These are phyloP conservation scores for Immersiella caudata DNA, from an alignment of 495 filamentous ascomycete species.

Conservation along the genomic window DNA sequence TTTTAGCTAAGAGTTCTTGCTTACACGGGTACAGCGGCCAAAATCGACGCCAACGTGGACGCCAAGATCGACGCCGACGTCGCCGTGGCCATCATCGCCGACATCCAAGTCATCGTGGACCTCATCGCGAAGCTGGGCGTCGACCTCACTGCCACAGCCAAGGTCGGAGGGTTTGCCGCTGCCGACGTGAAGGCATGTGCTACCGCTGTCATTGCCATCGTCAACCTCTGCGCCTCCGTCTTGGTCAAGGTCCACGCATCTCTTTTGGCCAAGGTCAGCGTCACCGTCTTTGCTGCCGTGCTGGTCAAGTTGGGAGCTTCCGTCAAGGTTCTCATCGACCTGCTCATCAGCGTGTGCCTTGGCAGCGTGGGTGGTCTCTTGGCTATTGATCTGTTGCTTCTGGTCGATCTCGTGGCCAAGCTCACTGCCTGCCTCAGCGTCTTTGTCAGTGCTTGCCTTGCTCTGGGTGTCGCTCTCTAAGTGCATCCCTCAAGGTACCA, in stretches of 20 bases:
- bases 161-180: not conserved
- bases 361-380: conserved; percentile 9
- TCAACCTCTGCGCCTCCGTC: conserved; percentile 13
- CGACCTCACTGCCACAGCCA: conserved; percentile 6
- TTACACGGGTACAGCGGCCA: conserved; percentile 2
- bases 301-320: conserved; percentile 8
- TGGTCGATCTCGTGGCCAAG: not conserved
- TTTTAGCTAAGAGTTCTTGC: not conserved
- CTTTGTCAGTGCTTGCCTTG: not conserved
- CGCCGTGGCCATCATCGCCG: not conserved
- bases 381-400: not conserved
- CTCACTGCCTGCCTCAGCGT: not conserved
- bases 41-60: conserved; percentile 5
- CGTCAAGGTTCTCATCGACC: conserved; percentile 7
- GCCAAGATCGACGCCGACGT: conserved; percentile 12
- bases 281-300: conserved; percentile 12
- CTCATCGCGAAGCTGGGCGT: conserved; percentile 6
- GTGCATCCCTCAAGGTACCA: not conserved
- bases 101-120: conserved; percentile 9
- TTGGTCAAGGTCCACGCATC: conserved; percentile 14
- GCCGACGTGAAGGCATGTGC: conserved; percentile 10
- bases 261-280: not conserved
- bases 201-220: conserved; percentile 5
- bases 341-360: conserved; percentile 7
- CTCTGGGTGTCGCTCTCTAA: conserved; percentile 4